Percentiles rank a stretch among this genome's conserved stretches.
phyloP scores from a whole-genome alignment of 345 rosid genomes.

The Punica granatum region DNA sequence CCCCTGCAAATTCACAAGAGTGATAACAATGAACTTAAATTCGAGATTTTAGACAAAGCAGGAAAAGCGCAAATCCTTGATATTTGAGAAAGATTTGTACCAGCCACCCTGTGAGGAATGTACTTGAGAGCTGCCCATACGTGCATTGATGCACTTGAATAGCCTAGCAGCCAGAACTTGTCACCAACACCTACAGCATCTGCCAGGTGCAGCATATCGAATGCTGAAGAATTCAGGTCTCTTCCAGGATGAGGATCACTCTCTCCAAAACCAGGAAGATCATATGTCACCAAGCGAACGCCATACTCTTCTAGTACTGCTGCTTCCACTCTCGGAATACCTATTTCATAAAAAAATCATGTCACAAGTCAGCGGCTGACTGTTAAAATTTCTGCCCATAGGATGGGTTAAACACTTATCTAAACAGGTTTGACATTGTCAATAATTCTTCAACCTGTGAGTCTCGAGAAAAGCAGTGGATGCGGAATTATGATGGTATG shows the following conservation, averaged over 20 bases:
- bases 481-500: conserved; percentile 65
- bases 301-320: conserved; percentile 75
- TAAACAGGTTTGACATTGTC: not conserved
- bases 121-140: conserved; percentile 91
- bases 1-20: conserved; percentile 48
- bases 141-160: conserved; percentile 80
- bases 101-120: conserved; percentile 69
- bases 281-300: conserved; percentile 70
- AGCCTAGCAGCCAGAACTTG: conserved; percentile 85
- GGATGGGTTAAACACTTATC: not conserved
- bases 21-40: not conserved
- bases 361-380: not conserved
- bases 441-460: conserved; percentile 47
- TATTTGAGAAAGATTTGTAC: conserved; percentile 24
- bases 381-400: conserved; percentile 5
- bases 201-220: conserved; percentile 65
- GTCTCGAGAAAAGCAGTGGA: conserved; percentile 78
- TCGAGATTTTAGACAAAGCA: not conserved
- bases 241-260: conserved; percentile 81
- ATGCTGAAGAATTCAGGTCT: conserved; percentile 76
- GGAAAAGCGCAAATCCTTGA: not conserved
- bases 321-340: conserved; percentile 69
- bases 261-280: conserved; percentile 98
- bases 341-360: conserved; percentile 28
- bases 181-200: conserved; percentile 50